Evolutionary conservation across 1,139 yeast species (phyloP).

Genomic region (Suhomyces ambrosiae): DNA sequence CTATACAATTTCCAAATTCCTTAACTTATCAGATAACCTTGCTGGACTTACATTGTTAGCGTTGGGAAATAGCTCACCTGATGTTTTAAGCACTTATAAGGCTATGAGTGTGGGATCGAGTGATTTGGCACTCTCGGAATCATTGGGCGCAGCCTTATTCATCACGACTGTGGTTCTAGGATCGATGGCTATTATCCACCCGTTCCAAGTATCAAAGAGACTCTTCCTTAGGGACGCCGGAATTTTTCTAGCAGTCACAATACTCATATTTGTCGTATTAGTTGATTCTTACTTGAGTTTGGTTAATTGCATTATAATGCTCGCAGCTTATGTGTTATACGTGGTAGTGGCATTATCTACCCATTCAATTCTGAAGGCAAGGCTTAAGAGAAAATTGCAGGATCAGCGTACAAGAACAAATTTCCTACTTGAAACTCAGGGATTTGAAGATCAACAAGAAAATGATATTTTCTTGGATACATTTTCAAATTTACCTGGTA

Average conservation of each 20-base stretch:
- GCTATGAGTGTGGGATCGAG: slow-evolving; percentile 73
- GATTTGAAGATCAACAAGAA: slow-evolving; percentile 1
- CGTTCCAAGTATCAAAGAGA: slow-evolving; percentile 57
- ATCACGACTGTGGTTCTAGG: slow-evolving; percentile 79
- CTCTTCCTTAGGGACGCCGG: slow-evolving; percentile 57
- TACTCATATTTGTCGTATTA: slow-evolving; percentile 44
- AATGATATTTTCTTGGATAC: slow-evolving; percentile 27
- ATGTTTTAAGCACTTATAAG: slow-evolving; percentile 78
- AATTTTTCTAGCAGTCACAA: slow-evolving; percentile 52
- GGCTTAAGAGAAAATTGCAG: slow-evolving; percentile 22
- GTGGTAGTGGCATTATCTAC: slow-evolving; percentile 46
- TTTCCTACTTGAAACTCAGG: slow-evolving; percentile 13
- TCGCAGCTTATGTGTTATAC: slow-evolving; percentile 53
- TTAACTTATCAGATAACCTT: slow-evolving; percentile 71
- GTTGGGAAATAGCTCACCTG: slow-evolving; percentile 92
- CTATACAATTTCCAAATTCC: slow-evolving; percentile 56
- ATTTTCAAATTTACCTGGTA: slow-evolving; percentile 33
- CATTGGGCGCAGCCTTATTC: slow-evolving; percentile 82
- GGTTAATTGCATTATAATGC: slow-evolving; percentile 50
- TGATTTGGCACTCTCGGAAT: slow-evolving; percentile 82
- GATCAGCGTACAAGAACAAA: slow-evolving; percentile 35
- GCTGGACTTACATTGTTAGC: slow-evolving; percentile 90
- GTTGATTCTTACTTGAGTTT: slow-evolving; percentile 47
- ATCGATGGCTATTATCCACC: slow-evolving; percentile 65
- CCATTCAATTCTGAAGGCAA: slow-evolving; percentile 30